Evolutionary conservation across 768 basidiomycete genomes (phyloP).

Genomic region (Tephrocybe sp.): DNA sequence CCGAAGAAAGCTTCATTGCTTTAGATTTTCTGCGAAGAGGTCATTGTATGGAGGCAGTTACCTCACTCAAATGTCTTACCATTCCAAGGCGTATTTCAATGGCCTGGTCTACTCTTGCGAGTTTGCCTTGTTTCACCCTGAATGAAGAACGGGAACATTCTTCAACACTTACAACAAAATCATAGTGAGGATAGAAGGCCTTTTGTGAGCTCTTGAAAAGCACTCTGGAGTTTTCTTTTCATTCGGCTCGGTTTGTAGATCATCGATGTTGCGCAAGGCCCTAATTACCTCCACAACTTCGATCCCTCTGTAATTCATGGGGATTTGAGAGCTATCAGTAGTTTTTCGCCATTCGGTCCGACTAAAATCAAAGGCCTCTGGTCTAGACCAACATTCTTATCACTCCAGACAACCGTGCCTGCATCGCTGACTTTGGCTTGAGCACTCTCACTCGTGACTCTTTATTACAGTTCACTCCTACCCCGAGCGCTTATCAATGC

Average conservation of each 20-base stretch:
- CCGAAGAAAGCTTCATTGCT: not conserved
- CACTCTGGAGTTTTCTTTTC: not conserved
- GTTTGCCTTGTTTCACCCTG: conserved; percentile 11
- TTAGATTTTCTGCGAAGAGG: conserved; percentile 9
- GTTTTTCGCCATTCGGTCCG: not conserved
- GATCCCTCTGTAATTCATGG: conserved; percentile 12
- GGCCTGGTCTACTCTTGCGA: conserved; percentile 6
- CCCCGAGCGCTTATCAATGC: not conserved
- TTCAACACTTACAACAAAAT: conserved; percentile 6
- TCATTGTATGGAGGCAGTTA: conserved; percentile 10
- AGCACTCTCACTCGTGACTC: conserved; percentile 3
- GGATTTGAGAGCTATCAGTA: conserved; percentile 8
- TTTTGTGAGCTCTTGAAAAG: not conserved
- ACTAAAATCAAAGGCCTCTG: not conserved
- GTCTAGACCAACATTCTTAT: conserved; percentile 13
- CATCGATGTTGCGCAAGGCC: conserved; percentile 7
- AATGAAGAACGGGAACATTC: conserved; percentile 8
- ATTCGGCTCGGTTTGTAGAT: not conserved
- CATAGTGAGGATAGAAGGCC: conserved; percentile 1
- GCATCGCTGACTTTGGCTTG: conserved; percentile 14
- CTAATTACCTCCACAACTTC: conserved; percentile 7
- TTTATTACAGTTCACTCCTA: conserved; percentile 7
- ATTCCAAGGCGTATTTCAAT: conserved; percentile 9
- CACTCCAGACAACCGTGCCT: conserved; percentile 7
- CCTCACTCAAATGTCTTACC: conserved; percentile 6